Evolutionary conservation across 495 filamentous ascomycete genomes (phyloP), one percentile per base, ranked within the genome.

Genomic region (Hypoxylon intermedium): DNA sequence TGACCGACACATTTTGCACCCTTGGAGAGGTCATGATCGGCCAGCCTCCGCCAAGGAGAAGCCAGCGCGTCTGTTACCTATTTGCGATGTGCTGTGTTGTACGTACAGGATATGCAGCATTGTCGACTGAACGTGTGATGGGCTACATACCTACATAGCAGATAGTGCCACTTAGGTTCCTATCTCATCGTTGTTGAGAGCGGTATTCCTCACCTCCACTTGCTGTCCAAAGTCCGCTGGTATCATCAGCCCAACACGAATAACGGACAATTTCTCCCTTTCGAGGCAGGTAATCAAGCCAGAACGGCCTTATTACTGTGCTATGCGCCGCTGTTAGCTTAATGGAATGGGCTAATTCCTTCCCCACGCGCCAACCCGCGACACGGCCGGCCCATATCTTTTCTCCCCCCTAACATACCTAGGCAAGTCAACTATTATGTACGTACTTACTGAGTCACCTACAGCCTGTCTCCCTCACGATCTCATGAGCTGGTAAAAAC

Each of bases 261-360:
- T 31, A 54, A 36, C 58, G 48, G 63, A 52, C 31, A 41, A 31
- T 53, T 61, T 31, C 53, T 62, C 56, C 58, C 53, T 44, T 53
- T 58, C 46, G 49, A 67, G 63, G 44, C 48, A 62, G 58, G 58
- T 67, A 53, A 67, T 58, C 52, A 62, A 67, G 63, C 53, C 42
- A 26, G 40, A 51, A 36, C 43, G 58, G 33, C 63, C 63, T 62
- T 54, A 67, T 51, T 62, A 54, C 63, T 67, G 30, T 63, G 28
- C 28, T 33, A 51, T 63, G 58, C 42, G 58, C 56, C 62, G 51
- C 43, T 47, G 51, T 52, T 65, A 65, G 51, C 48, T 53, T 58
- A 54, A 36, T 28, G 58, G 51, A 28, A 61, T 16, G 46, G 61
- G 21, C 58, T 58, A 67, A 67, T 26, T 46, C 58, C 48, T 61